phyloP scores from a whole-genome alignment of 75 land plant genomes.

The Sequoia sempervirens region DNA sequence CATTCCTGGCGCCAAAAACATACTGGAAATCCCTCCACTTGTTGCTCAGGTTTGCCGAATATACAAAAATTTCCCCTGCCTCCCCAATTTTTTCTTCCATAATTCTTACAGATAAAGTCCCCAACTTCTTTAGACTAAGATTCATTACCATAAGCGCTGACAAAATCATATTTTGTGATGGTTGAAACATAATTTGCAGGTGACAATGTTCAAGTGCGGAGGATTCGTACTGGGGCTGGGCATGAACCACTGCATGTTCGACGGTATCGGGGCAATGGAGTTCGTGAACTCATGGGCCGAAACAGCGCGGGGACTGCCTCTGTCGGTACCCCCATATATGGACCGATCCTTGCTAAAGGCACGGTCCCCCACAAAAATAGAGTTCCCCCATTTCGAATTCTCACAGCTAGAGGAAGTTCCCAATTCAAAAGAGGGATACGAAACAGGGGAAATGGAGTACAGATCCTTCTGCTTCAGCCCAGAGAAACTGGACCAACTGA shows the following conservation, averaged over 20 bases:
- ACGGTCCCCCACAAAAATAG: slow-evolving; percentile 44
- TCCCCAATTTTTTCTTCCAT: too few species aligned
- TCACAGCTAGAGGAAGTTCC: slow-evolving; percentile 54
- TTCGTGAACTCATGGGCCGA: slow-evolving; percentile 88
- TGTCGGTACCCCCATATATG: slow-evolving; percentile 49
- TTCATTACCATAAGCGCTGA: too few species aligned
- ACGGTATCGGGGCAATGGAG: slow-evolving; percentile 81
- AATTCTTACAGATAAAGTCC: too few species aligned
- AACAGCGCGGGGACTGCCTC: slow-evolving; percentile 59
- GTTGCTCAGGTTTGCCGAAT: slow-evolving; percentile 60
- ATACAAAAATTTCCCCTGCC: not conserved
- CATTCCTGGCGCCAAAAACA: slow-evolving; percentile 65
- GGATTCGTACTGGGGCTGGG: slow-evolving; percentile 74
- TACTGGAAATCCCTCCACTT: slow-evolving; percentile 74
- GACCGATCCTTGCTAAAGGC: slow-evolving; percentile 53
- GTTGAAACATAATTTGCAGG: slow-evolving; percentile 19
- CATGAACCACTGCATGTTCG: slow-evolving; percentile 90
- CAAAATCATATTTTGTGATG: not conserved
- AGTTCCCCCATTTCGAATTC: slow-evolving; percentile 69
- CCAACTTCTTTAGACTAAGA: too few species aligned
- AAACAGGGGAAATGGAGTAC: slow-evolving; percentile 38
- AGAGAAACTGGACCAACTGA: slow-evolving; percentile 46
- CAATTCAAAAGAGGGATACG: slow-evolving; percentile 19
- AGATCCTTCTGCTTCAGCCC: slow-evolving; percentile 53
- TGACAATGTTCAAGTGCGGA: slow-evolving; percentile 75